A percentile compares a stretch with the other conserved stretches of the same genome.
phyloP scores from a whole-genome alignment of 139 green algal genomes.

The Medakamo hakoo region DNA sequence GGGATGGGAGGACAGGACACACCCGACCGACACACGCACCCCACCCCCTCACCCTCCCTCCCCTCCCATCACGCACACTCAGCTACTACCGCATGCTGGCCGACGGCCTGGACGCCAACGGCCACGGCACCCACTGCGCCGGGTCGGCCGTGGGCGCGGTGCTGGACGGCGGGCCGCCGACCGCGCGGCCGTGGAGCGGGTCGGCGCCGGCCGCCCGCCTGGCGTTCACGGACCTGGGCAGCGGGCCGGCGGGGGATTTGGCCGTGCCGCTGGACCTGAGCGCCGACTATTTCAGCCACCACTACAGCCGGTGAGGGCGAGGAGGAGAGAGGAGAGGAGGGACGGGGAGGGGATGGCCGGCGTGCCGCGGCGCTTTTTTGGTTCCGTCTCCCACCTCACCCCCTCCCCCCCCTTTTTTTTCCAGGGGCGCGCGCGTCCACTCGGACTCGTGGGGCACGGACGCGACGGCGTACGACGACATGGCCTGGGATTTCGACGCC shows the following conservation, averaged over 20 bases:
- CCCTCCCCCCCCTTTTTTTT: not conserved
- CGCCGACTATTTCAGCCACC: conserved; percentile 33
- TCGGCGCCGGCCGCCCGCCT: conserved; percentile 46
- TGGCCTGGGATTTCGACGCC: conserved; percentile 19
- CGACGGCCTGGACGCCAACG: conserved; percentile 37
- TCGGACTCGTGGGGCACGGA: conserved; percentile 63
- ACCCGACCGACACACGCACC: too few species aligned
- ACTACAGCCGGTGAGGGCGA: conserved; percentile 19
- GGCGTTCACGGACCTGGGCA: conserved; percentile 41
- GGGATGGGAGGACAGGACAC: too few species aligned
- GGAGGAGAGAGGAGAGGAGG: not conserved
- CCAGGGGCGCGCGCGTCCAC: conserved; percentile 46
- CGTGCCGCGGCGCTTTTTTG: too few species aligned
- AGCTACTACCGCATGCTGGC: conserved; percentile 21
- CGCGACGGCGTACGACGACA: conserved; percentile 30
- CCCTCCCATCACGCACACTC: too few species aligned
- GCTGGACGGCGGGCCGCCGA: conserved; percentile 1
- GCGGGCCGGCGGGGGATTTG: conserved; percentile 5
- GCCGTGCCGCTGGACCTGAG: conserved; percentile 21
- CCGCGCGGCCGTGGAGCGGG: conserved; percentile 23
- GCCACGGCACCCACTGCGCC: conserved; percentile 73
- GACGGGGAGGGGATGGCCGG: not conserved
- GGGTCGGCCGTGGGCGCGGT: conserved; percentile 32
- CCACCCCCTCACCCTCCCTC: too few species aligned
- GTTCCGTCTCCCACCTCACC: too few species aligned